These are phyloP conservation scores for Guyanaporus albipodus DNA, from an alignment of 768 basidiomycete genomes.

Conservation along the genomic window DNA sequence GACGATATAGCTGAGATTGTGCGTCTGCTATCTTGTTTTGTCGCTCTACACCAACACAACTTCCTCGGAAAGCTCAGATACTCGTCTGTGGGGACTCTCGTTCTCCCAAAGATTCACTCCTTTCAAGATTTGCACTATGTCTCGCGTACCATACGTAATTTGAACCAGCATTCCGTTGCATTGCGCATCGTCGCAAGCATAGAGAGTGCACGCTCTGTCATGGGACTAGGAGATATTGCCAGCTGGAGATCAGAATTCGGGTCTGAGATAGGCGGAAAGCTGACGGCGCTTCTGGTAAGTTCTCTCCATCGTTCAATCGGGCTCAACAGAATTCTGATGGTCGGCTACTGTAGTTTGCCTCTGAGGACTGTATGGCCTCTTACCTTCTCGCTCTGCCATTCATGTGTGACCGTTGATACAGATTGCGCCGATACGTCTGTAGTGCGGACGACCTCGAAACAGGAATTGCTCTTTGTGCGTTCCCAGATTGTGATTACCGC, in stretches of 20 bases:
- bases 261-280: conserved; percentile 42
- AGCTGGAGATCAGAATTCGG: conserved; percentile 54
- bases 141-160: conserved; percentile 35
- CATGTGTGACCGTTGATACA: conserved; percentile 28
- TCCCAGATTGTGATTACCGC: conserved; percentile 79
- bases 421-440: conserved; percentile 90
- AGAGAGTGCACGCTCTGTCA: conserved; percentile 74
- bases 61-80: conserved; percentile 38
- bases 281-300: conserved; percentile 59
- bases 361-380: conserved; percentile 75
- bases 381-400: conserved; percentile 3
- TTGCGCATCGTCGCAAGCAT: conserved; percentile 74
- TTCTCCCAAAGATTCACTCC: conserved; percentile 83
- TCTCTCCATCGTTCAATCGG: not conserved
- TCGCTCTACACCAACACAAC: not conserved
- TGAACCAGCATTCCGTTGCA: conserved; percentile 26
- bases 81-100: conserved; percentile 55
- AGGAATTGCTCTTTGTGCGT: conserved; percentile 79
- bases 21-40: conserved; percentile 14
- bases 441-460: conserved; percentile 66
- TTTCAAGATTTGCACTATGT: conserved; percentile 61
- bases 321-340: not conserved
- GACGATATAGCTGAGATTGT: conserved; percentile 63
- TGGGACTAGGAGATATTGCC: conserved; percentile 68
- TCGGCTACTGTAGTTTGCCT: conserved; percentile 65